Evolutionary conservation across 2,329 filamentous ascomycete species (phyloP), one percentile per base, ranked within the genome.

Genomic region (Mollisiaceae sp.): DNA sequence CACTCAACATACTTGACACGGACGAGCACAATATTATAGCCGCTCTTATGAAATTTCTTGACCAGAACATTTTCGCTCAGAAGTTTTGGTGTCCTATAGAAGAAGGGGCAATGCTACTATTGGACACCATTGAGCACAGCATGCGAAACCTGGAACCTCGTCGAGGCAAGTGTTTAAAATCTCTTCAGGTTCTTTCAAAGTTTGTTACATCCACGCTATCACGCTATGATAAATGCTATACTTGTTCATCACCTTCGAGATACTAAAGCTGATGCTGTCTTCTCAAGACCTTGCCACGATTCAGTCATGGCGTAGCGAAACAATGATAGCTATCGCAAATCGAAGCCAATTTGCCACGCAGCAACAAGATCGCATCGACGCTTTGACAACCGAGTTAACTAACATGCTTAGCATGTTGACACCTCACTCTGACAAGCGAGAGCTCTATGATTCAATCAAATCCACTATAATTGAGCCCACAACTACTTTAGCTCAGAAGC

Each of bases 21-120:
- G 67, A 67, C 20, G 65, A 63, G 47, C 60, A 69, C 27, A 69
- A 68, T 47, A 57, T 68, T 14, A 63, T 64, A 52, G 60, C 65
- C 18, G 60, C 58, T 9, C 60, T 69, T 22, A 64, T 69, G 65
- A 52, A 56, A 20, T 69, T 64, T 54, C 58, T 67, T 1, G 57
- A 41, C 20, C 8, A 14, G 1, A 43, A 65, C 9, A 62, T 69
- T 8, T 67, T 69, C 45, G 24, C 54, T 14, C 59, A 41, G 36
- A 54, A 65, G 5, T 69, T 67, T 24, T 69, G 65, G 38, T 68
- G 64, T 35, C 39, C 56, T 4, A 36, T 67, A 39, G 58, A 56
- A 24, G 36, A 36, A 5, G 56, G 56, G 32, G 58, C 50, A 4
- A 56, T 67, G 43, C 32, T 62, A 9, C 59, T 67, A 18, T 22